A percentile compares a stretch with the other conserved stretches of the same genome.
These are phyloP conservation scores for Apophysomyces trapeziformis DNA, from an alignment of 371 early-diverging fungal genomes.

Conservation along the genomic window DNA sequence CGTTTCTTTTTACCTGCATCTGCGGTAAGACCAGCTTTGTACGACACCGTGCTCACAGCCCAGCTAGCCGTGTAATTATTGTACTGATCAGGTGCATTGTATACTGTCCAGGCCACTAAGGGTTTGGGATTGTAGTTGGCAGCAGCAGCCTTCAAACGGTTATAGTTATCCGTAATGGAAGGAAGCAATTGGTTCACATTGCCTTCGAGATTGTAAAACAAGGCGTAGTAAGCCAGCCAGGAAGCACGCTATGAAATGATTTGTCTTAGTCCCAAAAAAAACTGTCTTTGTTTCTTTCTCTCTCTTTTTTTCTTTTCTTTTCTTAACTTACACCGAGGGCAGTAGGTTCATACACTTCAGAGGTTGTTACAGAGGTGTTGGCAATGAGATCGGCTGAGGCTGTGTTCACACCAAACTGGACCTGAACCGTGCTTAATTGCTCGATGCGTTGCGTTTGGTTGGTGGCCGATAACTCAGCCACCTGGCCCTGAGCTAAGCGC, in stretches of 20 bases:
- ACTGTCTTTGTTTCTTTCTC: neutral
- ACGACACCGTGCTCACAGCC: slow-evolving; percentile 59
- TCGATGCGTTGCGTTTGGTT: slow-evolving; percentile 49
- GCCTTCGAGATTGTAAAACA: slow-evolving; percentile 74
- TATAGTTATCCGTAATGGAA: slow-evolving; percentile 68
- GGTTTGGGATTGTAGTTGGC: slow-evolving; percentile 56
- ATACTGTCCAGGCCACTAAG: slow-evolving; percentile 70
- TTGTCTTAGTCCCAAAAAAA: neutral
- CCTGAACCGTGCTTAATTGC: slow-evolving; percentile 44
- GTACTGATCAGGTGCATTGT: slow-evolving; percentile 63
- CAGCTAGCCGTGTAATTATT: slow-evolving; percentile 74
- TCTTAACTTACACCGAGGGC: slow-evolving; percentile 58
- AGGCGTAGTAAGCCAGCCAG: slow-evolving; percentile 80
- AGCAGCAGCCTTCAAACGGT: slow-evolving; percentile 61
- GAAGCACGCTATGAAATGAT: slow-evolving; percentile 60
- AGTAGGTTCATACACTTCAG: slow-evolving; percentile 47
- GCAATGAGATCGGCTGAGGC: slow-evolving; percentile 20
- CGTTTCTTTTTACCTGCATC: slow-evolving; percentile 62
- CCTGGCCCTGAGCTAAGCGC: slow-evolving; percentile 33
- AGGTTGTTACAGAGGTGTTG: slow-evolving; percentile 38
- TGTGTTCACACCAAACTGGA: slow-evolving; percentile 44
- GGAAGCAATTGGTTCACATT: slow-evolving; percentile 60
- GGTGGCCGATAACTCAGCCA: slow-evolving; percentile 35
- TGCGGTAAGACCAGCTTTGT: slow-evolving; percentile 62
- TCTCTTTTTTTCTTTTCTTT: too few relatives aligned